A percentile compares a stretch with the other conserved stretches of the same genome.
phyloP scores from a whole-genome alignment of 225 moss, liverwort and hornwort genomes.

The Rhytidiadelphus loreus region DNA sequence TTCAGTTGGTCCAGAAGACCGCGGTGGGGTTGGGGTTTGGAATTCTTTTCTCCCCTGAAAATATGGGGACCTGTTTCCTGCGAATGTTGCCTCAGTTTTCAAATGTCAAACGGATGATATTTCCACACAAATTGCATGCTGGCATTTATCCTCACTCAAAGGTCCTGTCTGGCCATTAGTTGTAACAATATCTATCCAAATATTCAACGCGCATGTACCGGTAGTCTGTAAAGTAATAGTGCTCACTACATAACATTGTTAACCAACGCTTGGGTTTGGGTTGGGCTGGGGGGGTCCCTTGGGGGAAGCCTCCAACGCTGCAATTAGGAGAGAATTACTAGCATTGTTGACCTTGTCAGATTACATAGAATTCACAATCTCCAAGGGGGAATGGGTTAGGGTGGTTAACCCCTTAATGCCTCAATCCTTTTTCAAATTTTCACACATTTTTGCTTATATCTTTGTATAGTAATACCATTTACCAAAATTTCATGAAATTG shows the following conservation, averaged over 20 bases:
- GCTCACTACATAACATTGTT: not conserved
- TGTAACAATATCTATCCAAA: no score
- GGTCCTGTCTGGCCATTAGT: not conserved
- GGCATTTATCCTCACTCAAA: not conserved
- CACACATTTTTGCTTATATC: no score
- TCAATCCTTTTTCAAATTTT: no score
- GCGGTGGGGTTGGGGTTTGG: not conserved
- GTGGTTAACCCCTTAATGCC: no score
- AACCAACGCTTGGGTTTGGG: not conserved
- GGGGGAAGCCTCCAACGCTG: fast-evolving
- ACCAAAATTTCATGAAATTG: no score
- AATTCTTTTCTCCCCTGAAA: not conserved
- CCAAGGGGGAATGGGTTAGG: fast-evolving
- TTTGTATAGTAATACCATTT: no score
- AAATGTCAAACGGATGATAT: not conserved
- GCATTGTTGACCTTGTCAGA: not conserved
- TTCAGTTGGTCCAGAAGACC: not conserved
- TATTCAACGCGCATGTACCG: not conserved
- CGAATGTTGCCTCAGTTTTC: not conserved
- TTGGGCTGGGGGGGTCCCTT: no score
- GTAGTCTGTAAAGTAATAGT: not conserved
- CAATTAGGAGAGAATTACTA: not conserved
- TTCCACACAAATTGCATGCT: not conserved
- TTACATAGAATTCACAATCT: no score
- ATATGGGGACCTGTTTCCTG: not conserved